These are phyloP conservation scores for Zizania palustris DNA, from an alignment of 202 grass and related monocot species.

Conservation along the genomic window DNA sequence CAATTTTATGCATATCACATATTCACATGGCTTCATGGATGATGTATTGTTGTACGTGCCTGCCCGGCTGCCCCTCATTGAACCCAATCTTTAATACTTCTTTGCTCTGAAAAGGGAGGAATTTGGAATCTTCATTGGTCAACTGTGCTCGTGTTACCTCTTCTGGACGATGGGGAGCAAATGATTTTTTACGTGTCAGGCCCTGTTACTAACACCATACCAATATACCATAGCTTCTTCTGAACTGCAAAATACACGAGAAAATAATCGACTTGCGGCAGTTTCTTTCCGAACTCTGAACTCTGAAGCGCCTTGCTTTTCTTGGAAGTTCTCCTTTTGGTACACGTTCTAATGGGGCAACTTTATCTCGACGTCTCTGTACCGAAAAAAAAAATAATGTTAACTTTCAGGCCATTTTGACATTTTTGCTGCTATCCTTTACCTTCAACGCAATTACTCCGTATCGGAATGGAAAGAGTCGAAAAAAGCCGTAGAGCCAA, in stretches of 20 bases:
- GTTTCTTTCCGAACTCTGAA: background rate
- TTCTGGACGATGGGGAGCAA: background rate
- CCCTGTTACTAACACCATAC: background rate
- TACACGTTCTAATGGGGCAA: background rate
- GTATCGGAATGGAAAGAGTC: no score
- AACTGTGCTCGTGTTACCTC: background rate
- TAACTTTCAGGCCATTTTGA: background rate
- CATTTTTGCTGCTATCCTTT: background rate
- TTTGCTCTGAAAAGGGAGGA: background rate
- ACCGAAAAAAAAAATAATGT: background rate
- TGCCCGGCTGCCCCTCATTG: background rate
- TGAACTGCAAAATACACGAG: background rate
- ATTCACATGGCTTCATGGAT: no score
- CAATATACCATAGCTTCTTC: background rate
- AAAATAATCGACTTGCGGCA: no score
- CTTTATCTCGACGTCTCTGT: background rate
- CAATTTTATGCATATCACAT: conserved; percentile 4
- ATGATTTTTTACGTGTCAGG: background rate
- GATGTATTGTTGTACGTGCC: background rate
- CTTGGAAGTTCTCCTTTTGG: conserved; percentile 28
- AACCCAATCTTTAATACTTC: conserved; percentile 5
- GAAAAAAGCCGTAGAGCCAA: background rate
- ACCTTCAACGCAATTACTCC: no score
- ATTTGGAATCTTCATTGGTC: conserved; percentile 38
- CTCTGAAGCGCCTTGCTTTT: conserved; percentile 31